Evolutionary conservation across 352 stramenopile species (phyloP), one percentile per base, ranked within the genome.

Genomic region (Phytophthora sojae): DNA sequence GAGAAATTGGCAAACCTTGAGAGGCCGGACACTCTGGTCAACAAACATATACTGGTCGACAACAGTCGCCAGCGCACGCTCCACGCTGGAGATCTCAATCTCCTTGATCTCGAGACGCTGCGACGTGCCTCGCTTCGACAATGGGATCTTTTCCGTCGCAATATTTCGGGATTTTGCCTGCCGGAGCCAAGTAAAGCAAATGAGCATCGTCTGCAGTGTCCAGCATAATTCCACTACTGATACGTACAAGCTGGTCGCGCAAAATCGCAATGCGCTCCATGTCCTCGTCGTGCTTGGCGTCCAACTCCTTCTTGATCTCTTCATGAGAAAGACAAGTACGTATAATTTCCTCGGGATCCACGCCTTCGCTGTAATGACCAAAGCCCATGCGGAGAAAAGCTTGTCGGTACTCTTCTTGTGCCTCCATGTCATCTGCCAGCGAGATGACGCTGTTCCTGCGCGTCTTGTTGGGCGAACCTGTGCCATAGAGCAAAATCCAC

Each of bases 11-110:
- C 61, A 67, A 69, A 93, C 88, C 76, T 96, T 94, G 50, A 96
- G 83, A 0, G 85, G 89, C 2, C 86, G 81, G 9, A 96, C 83
- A 35, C 74, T 86, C 63, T 94, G 84, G 37, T 96, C 86, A 1
- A 94, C 86, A 65, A 90, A 96, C 77, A 90, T 90, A 61, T 92
- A 96, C 64, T 94, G 83, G 26, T 96, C 86, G 17, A 93, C 75
- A n/a, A 93, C 80, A 0, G 84, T 93, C 11, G 81, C 76, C 29
- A 96, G 69, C 6, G 76, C 69, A 5, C 82, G 82, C 50, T 94
- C 86, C 9, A 89, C 69, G 19, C 57, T 83, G 4, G 79, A 89
- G 32, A 92, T 81, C 66, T 91, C 88, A 37, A 92, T 67, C 58
- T 93, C 82, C 54, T 88, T 90, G n/a, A 66, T 83, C 63, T 93